Conservation (phyloP, 2,329 filamentous ascomycete genomes). For the Mariannaea sp. region DNA sequence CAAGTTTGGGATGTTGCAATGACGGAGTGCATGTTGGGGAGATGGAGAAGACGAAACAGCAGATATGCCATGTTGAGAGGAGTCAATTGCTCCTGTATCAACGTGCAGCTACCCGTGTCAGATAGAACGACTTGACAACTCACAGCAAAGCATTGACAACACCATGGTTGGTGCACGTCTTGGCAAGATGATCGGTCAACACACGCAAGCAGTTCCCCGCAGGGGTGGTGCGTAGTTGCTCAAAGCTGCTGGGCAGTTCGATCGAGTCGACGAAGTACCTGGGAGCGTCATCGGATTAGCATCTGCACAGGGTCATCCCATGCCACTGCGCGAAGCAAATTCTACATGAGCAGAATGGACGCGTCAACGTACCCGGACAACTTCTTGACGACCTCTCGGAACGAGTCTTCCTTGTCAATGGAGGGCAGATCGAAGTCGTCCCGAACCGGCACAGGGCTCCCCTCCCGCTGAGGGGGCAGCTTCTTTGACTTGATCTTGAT, state of each 20-base stretch:
- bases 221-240: conserved; percentile 71
- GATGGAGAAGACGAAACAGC: neutral
- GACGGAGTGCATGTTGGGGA: neutral
- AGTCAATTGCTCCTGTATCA: neutral
- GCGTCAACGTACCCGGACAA: conserved; percentile 59
- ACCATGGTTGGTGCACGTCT: conserved; percentile 68
- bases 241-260: conserved; percentile 70
- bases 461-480: conserved; percentile 41
- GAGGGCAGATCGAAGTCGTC: conserved; percentile 54
- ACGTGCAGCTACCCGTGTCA: neutral
- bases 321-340: no score
- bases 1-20: no score
- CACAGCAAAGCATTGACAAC: conserved; percentile 76
- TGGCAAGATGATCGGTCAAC: conserved; percentile 67
- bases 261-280: conserved; percentile 69
- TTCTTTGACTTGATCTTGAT: conserved; percentile 45
- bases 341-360: no score
- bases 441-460: conserved; percentile 43
- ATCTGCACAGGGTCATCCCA: neutral
- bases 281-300: conserved; percentile 8
- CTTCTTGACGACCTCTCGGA: conserved; percentile 69
- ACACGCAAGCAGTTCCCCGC: conserved; percentile 61
- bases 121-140: conserved; percentile 40
- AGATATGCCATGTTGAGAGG: neutral
- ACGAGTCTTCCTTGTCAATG: conserved; percentile 62